phyloP scores from a whole-genome alignment of 768 basidiomycete genomes.

The Leucosporidium scottii region DNA sequence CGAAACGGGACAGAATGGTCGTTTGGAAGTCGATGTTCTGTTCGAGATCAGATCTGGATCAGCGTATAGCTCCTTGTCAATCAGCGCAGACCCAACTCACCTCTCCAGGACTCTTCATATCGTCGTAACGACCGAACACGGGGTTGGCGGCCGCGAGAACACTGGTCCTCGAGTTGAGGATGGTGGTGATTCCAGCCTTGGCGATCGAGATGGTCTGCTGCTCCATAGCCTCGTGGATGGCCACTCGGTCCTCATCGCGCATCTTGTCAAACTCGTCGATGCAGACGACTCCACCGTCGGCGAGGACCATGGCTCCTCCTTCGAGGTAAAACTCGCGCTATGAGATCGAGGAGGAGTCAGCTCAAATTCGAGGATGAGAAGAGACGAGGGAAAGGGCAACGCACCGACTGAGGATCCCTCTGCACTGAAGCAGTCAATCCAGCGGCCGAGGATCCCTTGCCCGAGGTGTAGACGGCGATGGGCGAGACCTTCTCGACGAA shows the following conservation, averaged over 20 bases:
- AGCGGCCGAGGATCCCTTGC: constrained; percentile 96
- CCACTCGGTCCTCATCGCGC: constrained; percentile 97
- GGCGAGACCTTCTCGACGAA: constrained; percentile 99
- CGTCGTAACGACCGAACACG: constrained; percentile 94
- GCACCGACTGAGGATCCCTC: constrained; percentile 78
- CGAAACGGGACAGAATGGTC: constrained; percentile 94
- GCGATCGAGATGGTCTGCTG: constrained; percentile 99
- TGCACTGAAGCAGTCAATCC: constrained; percentile 97
- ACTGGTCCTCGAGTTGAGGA: constrained; percentile 88
- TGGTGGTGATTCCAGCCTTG: constrained; percentile 97
- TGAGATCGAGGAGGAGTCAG: constrained; percentile 58
- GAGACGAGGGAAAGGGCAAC: constrained; percentile 38
- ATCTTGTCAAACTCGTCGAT: constrained; percentile 99
- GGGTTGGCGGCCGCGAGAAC: constrained; percentile 97
- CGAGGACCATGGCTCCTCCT: constrained; percentile 98
- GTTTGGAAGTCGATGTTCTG: constrained; percentile 97
- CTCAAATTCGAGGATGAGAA: background rate
- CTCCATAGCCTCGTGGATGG: constrained; percentile 99
- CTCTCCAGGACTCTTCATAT: constrained; percentile 91
- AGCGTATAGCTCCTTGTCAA: too few species aligned
- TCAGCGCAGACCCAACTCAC: constrained; percentile 44
- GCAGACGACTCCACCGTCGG: constrained; percentile 95
- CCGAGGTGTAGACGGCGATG: constrained; percentile 95
- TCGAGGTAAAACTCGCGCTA: constrained; percentile 98
- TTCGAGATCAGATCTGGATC: background rate